Evolutionary conservation across 306 rosid species (phyloP).

Genomic region (Quercus wislizeni): DNA sequence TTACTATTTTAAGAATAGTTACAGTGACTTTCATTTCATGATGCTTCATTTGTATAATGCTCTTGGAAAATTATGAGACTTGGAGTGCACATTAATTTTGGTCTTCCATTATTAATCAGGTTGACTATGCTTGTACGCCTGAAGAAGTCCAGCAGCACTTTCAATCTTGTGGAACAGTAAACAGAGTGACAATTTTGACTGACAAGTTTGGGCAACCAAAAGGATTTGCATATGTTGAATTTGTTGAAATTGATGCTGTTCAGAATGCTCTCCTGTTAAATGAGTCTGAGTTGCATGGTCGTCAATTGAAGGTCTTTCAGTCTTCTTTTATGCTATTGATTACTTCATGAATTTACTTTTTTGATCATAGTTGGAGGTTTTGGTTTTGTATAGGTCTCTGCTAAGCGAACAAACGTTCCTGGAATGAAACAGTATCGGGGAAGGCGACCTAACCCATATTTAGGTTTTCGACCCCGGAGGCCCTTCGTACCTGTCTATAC

Average conservation of each 20-base stretch:
- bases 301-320: constrained; percentile 81
- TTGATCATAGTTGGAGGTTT: constrained; percentile 18
- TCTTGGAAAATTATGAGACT: background rate
- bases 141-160: constrained; percentile 99
- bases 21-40: background rate
- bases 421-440: constrained; percentile 91
- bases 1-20: background rate
- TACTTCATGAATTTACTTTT: background rate
- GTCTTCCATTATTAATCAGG: constrained; percentile 44
- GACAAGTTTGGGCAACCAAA: constrained; percentile 99
- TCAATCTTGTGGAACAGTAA: constrained; percentile 99
- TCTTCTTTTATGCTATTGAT: background rate
- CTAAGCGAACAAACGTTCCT: constrained; percentile 90
- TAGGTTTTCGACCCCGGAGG: constrained; percentile 71
- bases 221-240: constrained; percentile 98
- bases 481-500: constrained; percentile 87
- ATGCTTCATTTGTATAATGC: background rate
- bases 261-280: constrained; percentile 91
- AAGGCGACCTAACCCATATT: constrained; percentile 61
- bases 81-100: constrained; percentile 5
- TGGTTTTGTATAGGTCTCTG: constrained; percentile 74
- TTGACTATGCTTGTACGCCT: constrained; percentile 95
- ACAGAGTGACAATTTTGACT: constrained; percentile 96
- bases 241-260: constrained; percentile 91
- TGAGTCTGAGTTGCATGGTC: constrained; percentile 97